Evolutionary conservation across 306 rosid genomes (phyloP), one percentile per base, ranked within the genome.

Genomic region (Acmispon strigosus): DNA sequence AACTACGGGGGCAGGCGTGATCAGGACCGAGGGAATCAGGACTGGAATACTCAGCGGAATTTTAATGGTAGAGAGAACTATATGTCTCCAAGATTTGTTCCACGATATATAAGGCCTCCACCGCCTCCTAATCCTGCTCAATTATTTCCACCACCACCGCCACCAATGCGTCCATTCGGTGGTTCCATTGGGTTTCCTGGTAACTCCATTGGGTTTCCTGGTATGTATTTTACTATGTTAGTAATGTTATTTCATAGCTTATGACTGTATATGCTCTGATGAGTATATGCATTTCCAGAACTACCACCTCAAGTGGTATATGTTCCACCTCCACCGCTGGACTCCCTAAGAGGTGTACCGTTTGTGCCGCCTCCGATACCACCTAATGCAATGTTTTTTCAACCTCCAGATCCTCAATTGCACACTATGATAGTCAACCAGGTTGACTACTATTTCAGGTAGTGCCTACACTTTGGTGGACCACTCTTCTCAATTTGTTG

Each of bases 391-490:
- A 20, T 86, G 84, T 61, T 51, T 55, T 66, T 77, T 62, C 74
- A 63, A 68, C 47, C 84, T 63, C 62, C 78, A 4, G 92, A 89
- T 80, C 83, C 69, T 76, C 87, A 73, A 54, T 76, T 95, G 80
- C 83, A 67, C 44, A 6, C 75, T 74, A 82, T 69, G 85, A 95
- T 95, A 58, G 88, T 87, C 69, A 82, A 75, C 52, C 99, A 95
- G 82, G 87, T 95, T 72, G 90, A 89, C 42, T 95, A 95, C 70
- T 95, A 95, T 71, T 95, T 95, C 83, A 91, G 97, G 99, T 91
- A 78, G 27, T 66, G 36, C 56, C 78, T 76, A 66, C 45, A 17
- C 59, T 32, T 42, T 49, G 10, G 9, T 69, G 5, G 24, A 24
- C 27, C 6, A 12, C 15, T 51, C 11, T 66, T 63, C 62, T 19